Base-by-base conservation (phyloP, 345 rosid genomes). In the Citrus inodora region DNA sequence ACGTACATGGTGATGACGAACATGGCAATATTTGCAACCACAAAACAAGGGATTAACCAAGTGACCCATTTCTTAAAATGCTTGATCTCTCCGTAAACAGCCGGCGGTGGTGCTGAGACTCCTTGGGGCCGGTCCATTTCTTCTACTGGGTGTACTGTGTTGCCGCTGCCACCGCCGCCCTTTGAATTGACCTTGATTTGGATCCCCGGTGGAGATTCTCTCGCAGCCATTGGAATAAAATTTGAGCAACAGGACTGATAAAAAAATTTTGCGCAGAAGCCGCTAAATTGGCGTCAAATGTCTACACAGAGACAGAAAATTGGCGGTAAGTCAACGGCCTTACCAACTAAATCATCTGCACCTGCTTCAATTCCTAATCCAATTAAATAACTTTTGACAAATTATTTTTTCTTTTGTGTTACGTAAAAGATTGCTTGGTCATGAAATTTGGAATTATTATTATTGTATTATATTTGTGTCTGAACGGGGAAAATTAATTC, bases 1-100 rank as follows among this genome's bases (percentile, higher is more conserved):
- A 90, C 92, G 76, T 87, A 92, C 99, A 95, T 93, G 73, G 99
- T 93, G 87, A 95, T 84, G 63, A 91, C 78, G 64, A 95, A 88
- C 85, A 95, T 80, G 73, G 87, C 66, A 22, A 87, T 85, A 74
- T 93, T 95, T 67, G 91, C 98, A 19, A 91, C 28, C 16, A 92
- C 94, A 77, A 95, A 91, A 86, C 80, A 81, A 2, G 96, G 98
- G 67, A 95, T 77, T 69, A 95, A 81, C 99, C 99, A 93, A 48
- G 96, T 46, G 21, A 85, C 21, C 99, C 97, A 92, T 58, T 87
- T 93, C 81, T 89, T 85, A 81, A 82, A 88, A 78, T 88, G 90
- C 79, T 89, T 91, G 35, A 83, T 79, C 82, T 88, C 91, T 58
- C 82, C 56, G 85, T 79, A 89, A 71, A 46, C 76, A 33, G 85